Conservation (phyloP, 306 rosid genomes). For the Citrullus amarus region DNA sequence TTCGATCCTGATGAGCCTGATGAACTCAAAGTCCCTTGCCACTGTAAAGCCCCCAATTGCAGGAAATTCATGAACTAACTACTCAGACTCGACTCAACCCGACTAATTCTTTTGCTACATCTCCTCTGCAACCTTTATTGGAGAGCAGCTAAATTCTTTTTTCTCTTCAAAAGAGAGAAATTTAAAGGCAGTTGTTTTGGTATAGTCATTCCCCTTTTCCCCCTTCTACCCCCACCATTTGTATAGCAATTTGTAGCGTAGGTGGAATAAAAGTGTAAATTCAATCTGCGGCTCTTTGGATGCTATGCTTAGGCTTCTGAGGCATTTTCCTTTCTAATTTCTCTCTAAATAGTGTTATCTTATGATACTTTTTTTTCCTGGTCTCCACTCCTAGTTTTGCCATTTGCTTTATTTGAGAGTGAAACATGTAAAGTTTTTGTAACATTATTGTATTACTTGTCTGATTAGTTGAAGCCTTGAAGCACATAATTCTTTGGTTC, state of each 20-base stretch:
- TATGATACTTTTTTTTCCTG: not conserved
- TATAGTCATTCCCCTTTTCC: not conserved
- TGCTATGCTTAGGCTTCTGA: not conserved
- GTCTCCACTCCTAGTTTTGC: not conserved
- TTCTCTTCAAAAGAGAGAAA: not conserved
- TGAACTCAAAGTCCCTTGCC: slow-evolving; percentile 83
- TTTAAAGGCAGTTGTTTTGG: not conserved
- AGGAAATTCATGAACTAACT: slow-evolving; percentile 73
- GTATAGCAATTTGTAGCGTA: slow-evolving; percentile 3
- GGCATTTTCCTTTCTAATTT: not conserved
- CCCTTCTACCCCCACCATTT: not conserved
- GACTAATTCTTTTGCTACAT: slow-evolving; percentile 1
- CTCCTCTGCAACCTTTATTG: not conserved
- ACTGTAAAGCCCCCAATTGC: slow-evolving; percentile 67
- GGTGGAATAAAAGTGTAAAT: slow-evolving; percentile 8
- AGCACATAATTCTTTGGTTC: not conserved
- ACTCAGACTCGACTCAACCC: not conserved
- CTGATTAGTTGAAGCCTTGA: not conserved
- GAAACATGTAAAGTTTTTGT: not conserved
- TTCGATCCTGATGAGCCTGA: slow-evolving; percentile 86
- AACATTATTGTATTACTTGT: not conserved
- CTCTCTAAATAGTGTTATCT: not conserved
- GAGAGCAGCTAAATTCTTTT: slow-evolving; percentile 8
- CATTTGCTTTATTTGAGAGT: not conserved
- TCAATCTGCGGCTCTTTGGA: not conserved